These are phyloP conservation scores for Cyberlindnera xishuangbannaensis DNA, from an alignment of 805 yeast species.

Conservation along the genomic window DNA sequence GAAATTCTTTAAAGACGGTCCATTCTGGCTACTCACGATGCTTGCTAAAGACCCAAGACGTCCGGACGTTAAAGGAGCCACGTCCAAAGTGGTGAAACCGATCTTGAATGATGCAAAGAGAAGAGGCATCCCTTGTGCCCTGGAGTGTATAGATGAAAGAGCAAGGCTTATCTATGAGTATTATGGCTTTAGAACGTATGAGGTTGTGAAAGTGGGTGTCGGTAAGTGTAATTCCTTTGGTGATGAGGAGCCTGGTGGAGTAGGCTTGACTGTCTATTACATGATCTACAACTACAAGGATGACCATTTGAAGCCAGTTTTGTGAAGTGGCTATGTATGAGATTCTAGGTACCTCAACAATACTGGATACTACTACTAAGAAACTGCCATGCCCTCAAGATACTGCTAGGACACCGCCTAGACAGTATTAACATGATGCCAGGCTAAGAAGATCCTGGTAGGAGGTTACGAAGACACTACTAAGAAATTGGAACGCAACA, in stretches of 20 bases:
- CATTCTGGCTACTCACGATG: slow-evolving; percentile 15
- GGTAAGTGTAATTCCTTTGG: slow-evolving; percentile 11
- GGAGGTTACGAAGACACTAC: no score
- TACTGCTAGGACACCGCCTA: no score
- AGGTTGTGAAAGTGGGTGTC: slow-evolving; percentile 9
- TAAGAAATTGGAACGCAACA: no score
- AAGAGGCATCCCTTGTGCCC: slow-evolving; percentile 13
- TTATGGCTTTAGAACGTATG: slow-evolving; percentile 17
- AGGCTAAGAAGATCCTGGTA: no score
- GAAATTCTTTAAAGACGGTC: slow-evolving; percentile 10
- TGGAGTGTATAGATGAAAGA: slow-evolving; percentile 17
- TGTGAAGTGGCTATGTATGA: no score
- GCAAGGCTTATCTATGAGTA: slow-evolving; percentile 16
- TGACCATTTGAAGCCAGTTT: slow-evolving; percentile 2
- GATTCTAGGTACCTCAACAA: no score
- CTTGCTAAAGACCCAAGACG: slow-evolving; percentile 12
- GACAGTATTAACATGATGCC: no score
- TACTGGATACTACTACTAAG: no score
- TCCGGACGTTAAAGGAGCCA: slow-evolving; percentile 11
- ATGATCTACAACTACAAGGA: slow-evolving; percentile 15
- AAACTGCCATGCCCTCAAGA: no score
- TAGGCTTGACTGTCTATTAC: slow-evolving; percentile 8
- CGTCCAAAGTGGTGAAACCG: slow-evolving; percentile 18
- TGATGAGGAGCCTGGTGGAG: slow-evolving; percentile 11
- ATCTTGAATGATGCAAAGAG: slow-evolving; percentile 13